phyloP scores from a whole-genome alignment of 2,329 filamentous ascomycete species.

The Ascochyta pisi region DNA sequence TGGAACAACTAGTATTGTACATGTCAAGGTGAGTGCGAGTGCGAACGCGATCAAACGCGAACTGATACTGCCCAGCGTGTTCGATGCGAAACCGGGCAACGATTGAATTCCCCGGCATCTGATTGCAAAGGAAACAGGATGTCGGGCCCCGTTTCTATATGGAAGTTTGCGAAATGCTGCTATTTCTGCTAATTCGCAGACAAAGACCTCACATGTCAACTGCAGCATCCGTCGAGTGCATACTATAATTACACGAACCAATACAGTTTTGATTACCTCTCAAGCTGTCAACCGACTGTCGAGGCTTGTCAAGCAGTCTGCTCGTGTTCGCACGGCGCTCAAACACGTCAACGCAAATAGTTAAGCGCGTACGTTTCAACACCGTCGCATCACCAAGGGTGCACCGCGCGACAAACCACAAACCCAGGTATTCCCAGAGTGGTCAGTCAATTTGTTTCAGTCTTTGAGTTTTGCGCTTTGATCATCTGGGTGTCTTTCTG shows the following conservation, averaged over 20 bases:
- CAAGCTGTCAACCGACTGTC: neutral
- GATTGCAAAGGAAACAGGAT: neutral
- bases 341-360: constrained; percentile 8
- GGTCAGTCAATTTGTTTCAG: constrained; percentile 3
- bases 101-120: too few species aligned
- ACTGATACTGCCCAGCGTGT: neutral
- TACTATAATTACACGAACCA: neutral
- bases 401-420: neutral
- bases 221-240: too few species aligned
- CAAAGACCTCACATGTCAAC: too few species aligned
- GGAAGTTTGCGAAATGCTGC: neutral
- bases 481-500: neutral
- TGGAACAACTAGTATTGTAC: too few species aligned
- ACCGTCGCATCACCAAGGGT: constrained; percentile 13
- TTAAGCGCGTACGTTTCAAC: constrained; percentile 11
- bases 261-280: too few species aligned
- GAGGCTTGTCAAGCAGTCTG: neutral
- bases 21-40: neutral
- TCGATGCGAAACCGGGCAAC: neutral
- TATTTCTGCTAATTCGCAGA: neutral
- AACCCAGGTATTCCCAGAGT: constrained; percentile 2
- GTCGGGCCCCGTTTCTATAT: neutral
- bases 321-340: neutral
- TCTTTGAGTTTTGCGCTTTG: neutral
- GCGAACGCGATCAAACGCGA: neutral